Percentiles rank a stretch among this genome's conserved stretches.
Conservation (phyloP, 768 basidiomycete species). For the Boletus eberwhitei region DNA sequence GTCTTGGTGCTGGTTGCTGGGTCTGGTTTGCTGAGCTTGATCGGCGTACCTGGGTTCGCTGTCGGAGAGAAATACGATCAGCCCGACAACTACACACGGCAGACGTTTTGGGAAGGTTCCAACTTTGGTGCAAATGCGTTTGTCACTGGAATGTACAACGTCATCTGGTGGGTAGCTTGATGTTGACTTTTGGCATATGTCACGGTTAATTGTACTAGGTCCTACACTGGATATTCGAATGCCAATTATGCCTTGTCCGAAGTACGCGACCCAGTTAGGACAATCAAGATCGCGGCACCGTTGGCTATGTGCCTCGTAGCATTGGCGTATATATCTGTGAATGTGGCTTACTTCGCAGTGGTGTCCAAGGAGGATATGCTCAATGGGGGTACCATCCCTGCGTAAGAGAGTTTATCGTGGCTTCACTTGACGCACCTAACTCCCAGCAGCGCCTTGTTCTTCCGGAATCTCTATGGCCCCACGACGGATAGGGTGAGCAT, state of each 20-base stretch:
- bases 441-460: constrained; percentile 57
- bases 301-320: constrained; percentile 60
- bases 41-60: constrained; percentile 46
- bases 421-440: background rate
- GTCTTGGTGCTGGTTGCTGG: constrained; percentile 49
- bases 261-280: constrained; percentile 33
- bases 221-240: constrained; percentile 69
- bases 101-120: constrained; percentile 61
- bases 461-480: constrained; percentile 67
- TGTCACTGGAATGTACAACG: constrained; percentile 61
- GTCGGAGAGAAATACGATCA: constrained; percentile 49
- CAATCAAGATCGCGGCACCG: constrained; percentile 65
- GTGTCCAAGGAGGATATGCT: constrained; percentile 69
- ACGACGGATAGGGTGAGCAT: constrained; percentile 51
- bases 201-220: constrained; percentile 39
- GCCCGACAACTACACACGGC: constrained; percentile 59
- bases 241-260: constrained; percentile 76
- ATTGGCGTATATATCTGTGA: constrained; percentile 59
- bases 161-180: constrained; percentile 53
- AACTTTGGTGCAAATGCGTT: constrained; percentile 55
- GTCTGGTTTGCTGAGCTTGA: constrained; percentile 52
- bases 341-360: constrained; percentile 72
- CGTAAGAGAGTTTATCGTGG: constrained; percentile 40
- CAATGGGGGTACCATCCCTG: constrained; percentile 61
- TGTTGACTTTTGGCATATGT: background rate